These are phyloP conservation scores for Furcasterigmium sp. DNA, from an alignment of 2,329 filamentous ascomycete species.

Conservation along the genomic window DNA sequence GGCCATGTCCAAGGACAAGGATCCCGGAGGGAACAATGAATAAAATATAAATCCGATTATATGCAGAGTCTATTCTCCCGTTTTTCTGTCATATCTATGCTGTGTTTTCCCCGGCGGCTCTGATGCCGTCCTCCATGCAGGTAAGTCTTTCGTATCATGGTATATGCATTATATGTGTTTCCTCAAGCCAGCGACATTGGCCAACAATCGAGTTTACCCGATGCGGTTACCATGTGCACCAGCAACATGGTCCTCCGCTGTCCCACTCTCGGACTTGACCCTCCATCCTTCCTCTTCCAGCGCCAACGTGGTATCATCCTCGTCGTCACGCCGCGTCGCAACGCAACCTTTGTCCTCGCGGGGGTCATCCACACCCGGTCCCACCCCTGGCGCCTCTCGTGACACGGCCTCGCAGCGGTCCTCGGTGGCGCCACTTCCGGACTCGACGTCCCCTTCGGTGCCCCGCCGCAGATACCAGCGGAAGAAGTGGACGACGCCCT, in stretches of 20 bases:
- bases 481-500: slow-evolving; percentile 40
- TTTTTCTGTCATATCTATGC: no score
- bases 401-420: background rate
- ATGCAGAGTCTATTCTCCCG: no score
- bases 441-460: background rate
- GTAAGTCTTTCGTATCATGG: no score
- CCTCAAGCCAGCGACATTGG: no score
- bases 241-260: background rate
- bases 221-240: no score
- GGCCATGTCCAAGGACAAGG: no score
- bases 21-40: no score
- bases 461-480: slow-evolving; percentile 31
- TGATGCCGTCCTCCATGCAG: no score
- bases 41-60: no score
- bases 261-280: background rate
- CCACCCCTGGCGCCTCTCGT: background rate
- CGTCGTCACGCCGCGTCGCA: background rate
- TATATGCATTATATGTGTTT: no score
- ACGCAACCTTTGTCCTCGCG: background rate
- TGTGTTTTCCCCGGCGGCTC: no score
- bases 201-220: no score
- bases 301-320: background rate
- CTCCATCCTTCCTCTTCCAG: background rate
- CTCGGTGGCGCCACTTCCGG: background rate
- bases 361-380: background rate